Evolutionary conservation across 1,139 yeast species (phyloP).

Genomic region (Geotrichum aggregatum): DNA sequence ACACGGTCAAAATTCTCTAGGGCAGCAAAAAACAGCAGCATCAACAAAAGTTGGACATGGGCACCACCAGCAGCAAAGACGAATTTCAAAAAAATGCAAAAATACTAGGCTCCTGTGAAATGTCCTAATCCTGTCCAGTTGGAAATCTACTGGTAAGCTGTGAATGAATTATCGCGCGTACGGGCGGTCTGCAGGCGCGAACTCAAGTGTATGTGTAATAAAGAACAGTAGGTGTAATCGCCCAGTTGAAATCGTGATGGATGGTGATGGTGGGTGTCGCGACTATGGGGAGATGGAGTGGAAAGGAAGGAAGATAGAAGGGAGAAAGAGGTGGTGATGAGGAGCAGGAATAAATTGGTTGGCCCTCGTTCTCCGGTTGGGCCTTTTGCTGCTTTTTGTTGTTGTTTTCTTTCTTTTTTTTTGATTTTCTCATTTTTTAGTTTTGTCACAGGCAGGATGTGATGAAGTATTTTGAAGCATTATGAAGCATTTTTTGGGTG

Average conservation of each 20-base stretch:
- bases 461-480: constrained; percentile 6
- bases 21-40: background rate
- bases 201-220: background rate
- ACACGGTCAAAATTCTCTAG: background rate
- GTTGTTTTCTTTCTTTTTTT: background rate
- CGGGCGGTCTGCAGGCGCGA: too few relatives aligned
- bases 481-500: background rate
- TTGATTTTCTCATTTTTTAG: background rate
- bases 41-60: too few relatives aligned
- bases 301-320: background rate
- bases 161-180: background rate
- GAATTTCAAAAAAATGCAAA: background rate
- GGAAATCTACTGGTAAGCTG: background rate
- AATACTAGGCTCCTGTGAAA: background rate
- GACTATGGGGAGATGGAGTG: background rate
- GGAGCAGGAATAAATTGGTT: constrained; percentile 2
- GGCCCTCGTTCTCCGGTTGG: constrained; percentile 1
- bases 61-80: too few relatives aligned
- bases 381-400: background rate
- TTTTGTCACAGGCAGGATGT: constrained; percentile 7
- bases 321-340: background rate
- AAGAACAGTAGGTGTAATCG: background rate
- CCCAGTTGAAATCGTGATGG: background rate
- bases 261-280: too few relatives aligned
- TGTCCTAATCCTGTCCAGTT: background rate